A percentile compares a stretch with the other conserved stretches of the same genome.
phyloP scores from a whole-genome alignment of 177 flowering plant genomes.

The Vitis hybrid region DNA sequence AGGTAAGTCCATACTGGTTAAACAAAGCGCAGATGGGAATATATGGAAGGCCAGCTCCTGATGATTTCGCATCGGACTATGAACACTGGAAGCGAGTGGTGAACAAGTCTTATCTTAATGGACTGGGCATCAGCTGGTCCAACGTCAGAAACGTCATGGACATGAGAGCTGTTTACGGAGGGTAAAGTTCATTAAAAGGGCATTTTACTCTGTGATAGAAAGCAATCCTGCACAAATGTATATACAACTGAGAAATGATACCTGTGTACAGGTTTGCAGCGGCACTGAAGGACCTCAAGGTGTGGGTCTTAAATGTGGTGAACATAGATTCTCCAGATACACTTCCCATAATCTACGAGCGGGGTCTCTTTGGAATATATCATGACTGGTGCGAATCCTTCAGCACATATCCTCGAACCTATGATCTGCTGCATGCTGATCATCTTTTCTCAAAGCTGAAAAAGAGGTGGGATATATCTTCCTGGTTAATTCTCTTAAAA shows the following conservation, averaged over 20 bases:
- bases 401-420: slow-evolving; percentile 84
- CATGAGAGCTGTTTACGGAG: slow-evolving; percentile 98
- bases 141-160: slow-evolving; percentile 91
- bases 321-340: slow-evolving; percentile 78
- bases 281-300: slow-evolving; percentile 66
- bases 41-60: slow-evolving; percentile 84
- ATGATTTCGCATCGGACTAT: slow-evolving; percentile 68
- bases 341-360: slow-evolving; percentile 82
- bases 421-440: slow-evolving; percentile 90
- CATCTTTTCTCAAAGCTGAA: slow-evolving; percentile 77
- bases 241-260: neutral
- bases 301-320: slow-evolving; percentile 93
- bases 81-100: slow-evolving; percentile 80
- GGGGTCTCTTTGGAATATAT: slow-evolving; percentile 89
- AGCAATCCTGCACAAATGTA: neutral
- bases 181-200: slow-evolving; percentile 34
- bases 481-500: neutral
- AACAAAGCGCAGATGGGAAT: slow-evolving; percentile 81
- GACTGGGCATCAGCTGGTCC: slow-evolving; percentile 79
- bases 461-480: slow-evolving; percentile 46
- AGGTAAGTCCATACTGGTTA: slow-evolving; percentile 77
- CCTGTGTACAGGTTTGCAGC: slow-evolving; percentile 73
- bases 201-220: too few species aligned
- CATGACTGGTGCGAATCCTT: slow-evolving; percentile 98
- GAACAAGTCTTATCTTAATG: slow-evolving; percentile 50